phyloP scores from a whole-genome alignment of 495 filamentous ascomycete genomes.

The Pseudomonodictys pantanalensis region DNA sequence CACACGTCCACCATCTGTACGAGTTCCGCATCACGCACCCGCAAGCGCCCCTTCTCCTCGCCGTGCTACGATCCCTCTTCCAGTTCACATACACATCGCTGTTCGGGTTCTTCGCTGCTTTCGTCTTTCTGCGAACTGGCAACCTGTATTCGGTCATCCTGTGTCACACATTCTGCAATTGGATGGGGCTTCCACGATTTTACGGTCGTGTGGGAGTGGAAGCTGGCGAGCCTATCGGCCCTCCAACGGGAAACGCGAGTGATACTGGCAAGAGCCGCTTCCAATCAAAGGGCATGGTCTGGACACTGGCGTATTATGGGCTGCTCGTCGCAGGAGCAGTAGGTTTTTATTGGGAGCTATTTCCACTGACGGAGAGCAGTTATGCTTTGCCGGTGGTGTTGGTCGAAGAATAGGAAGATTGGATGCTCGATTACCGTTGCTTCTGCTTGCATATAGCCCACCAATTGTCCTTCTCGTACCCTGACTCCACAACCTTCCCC shows the following conservation, averaged over 20 bases:
- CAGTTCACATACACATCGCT: slow-evolving; percentile 91
- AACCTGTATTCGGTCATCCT: slow-evolving; percentile 68
- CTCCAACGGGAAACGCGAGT: slow-evolving; percentile 43
- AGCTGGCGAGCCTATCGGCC: slow-evolving; percentile 36
- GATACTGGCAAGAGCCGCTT: neutral
- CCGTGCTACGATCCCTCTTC: slow-evolving; percentile 67
- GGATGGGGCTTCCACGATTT: slow-evolving; percentile 80
- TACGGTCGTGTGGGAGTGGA: slow-evolving; percentile 76
- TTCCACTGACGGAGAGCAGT: slow-evolving; percentile 65
- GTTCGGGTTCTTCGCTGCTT: slow-evolving; percentile 90
- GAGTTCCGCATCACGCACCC: slow-evolving; percentile 86
- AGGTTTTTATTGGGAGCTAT: slow-evolving; percentile 65
- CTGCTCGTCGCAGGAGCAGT: slow-evolving; percentile 69
- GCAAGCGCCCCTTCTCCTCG: slow-evolving; percentile 55
- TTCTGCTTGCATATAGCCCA: slow-evolving; percentile 61
- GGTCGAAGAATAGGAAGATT: slow-evolving; percentile 2
- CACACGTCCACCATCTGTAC: slow-evolving; percentile 94
- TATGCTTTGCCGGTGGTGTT: slow-evolving; percentile 46
- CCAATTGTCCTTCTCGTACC: slow-evolving; percentile 99
- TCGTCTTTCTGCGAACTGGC: slow-evolving; percentile 84
- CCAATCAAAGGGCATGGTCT: slow-evolving; percentile 46
- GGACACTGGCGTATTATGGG: slow-evolving; percentile 76
- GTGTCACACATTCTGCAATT: slow-evolving; percentile 89
- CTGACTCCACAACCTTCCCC: slow-evolving; percentile 70
- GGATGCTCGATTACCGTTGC: neutral